phyloP scores from a whole-genome alignment of 164 flowering plant species.

The Dillenia turbinata region DNA sequence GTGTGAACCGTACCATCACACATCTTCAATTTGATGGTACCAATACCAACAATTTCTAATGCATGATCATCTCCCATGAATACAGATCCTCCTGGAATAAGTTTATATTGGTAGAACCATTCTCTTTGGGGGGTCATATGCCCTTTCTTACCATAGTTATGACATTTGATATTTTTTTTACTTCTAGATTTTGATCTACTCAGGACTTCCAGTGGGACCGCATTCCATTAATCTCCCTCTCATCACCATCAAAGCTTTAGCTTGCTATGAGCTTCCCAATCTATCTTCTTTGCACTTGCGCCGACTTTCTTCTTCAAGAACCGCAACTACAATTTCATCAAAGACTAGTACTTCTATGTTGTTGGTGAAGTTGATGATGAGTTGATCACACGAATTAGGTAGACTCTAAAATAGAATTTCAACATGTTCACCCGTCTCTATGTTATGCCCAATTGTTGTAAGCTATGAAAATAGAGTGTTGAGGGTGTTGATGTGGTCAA shows the following conservation, averaged over 20 bases:
- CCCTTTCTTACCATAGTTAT: no score
- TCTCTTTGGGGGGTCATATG: conserved; percentile 2
- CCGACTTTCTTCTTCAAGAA: conserved; percentile 7
- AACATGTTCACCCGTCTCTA: background rate
- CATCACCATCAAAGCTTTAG: background rate
- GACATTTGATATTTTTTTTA: no score
- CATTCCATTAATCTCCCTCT: background rate
- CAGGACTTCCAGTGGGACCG: background rate
- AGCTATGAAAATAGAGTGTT: no score
- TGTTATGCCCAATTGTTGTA: background rate
- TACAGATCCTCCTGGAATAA: conserved; percentile 3
- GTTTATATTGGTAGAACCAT: conserved; percentile 6
- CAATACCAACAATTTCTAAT: conserved; percentile 5
- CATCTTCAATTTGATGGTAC: conserved; percentile 7
- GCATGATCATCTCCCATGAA: conserved; percentile 4
- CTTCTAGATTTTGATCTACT: background rate
- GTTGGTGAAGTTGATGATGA: no score
- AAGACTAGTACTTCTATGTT: no score
- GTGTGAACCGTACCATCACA: conserved; percentile 4
- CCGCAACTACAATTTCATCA: no score
- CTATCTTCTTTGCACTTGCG: conserved; percentile 3
- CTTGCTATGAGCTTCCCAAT: conserved; percentile 1
- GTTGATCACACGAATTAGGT: conserved; percentile 4
- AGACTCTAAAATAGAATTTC: conserved; percentile 3
- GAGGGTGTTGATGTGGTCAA: no score